Conservation (phyloP, 345 rosid genomes). For the Syzygium oleosum region DNA sequence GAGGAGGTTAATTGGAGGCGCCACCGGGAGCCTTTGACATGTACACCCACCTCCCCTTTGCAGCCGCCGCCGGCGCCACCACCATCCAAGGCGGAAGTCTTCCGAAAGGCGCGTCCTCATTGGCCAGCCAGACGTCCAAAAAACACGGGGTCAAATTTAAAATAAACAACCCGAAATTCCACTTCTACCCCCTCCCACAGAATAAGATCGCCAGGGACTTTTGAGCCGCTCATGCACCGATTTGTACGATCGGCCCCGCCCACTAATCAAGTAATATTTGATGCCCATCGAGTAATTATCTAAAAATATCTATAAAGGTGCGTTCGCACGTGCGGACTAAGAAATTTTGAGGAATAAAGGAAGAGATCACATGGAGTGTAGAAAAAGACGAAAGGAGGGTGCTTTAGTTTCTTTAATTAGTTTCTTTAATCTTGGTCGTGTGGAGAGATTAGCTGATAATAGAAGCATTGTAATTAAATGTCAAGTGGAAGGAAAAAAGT, state of each 20-base stretch:
- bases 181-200: neutral
- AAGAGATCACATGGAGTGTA: neutral
- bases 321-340: neutral
- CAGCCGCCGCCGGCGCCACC: neutral
- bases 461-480: neutral
- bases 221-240: neutral
- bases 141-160: neutral
- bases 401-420: neutral
- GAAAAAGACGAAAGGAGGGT: neutral
- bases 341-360: neutral
- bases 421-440: too few species aligned
- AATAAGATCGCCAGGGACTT: neutral
- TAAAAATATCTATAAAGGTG: neutral
- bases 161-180: neutral
- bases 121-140: neutral
- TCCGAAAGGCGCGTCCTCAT: neutral
- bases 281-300: neutral
- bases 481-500: neutral
- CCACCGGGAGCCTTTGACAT: neutral
- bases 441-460: neutral
- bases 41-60: neutral
- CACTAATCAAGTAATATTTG: neutral
- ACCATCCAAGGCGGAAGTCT: neutral
- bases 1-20: neutral
- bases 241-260: neutral